Percentiles rank a stretch among this genome's conserved stretches.
Evolutionary conservation across 345 rosid species (phyloP).

Genomic region (Populus simonii): DNA sequence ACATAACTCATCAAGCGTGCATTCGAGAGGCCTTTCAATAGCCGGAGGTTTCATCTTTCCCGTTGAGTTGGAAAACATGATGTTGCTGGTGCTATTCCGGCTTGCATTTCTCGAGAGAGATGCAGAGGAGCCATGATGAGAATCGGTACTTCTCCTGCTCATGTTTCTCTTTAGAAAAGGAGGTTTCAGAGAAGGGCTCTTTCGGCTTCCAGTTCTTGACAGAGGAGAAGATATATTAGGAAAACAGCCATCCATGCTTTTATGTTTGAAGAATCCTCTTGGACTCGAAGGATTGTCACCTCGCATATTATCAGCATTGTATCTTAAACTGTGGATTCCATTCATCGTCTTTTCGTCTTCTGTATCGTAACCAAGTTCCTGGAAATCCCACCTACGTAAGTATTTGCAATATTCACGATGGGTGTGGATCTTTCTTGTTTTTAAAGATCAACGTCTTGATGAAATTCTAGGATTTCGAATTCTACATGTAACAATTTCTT

Average conservation of each 20-base stretch:
- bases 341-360: conserved; percentile 30
- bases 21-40: conserved; percentile 53
- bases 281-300: conserved; percentile 14
- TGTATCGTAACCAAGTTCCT: conserved; percentile 20
- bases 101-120: conserved; percentile 39
- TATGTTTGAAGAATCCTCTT: conserved; percentile 7
- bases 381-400: neutral
- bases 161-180: neutral
- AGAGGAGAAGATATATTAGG: conserved; percentile 12
- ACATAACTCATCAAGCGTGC: conserved; percentile 87
- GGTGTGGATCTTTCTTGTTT: neutral
- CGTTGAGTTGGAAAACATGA: conserved; percentile 69
- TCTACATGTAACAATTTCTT: neutral
- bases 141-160: conserved; percentile 14
- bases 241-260: conserved; percentile 26
- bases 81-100: conserved; percentile 40
- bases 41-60: conserved; percentile 61
- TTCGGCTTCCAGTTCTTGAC: conserved; percentile 17
- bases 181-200: conserved; percentile 10
- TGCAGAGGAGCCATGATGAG: conserved; percentile 13
- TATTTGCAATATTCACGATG: neutral
- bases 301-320: conserved; percentile 15
- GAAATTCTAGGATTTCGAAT: neutral
- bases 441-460: neutral
- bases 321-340: conserved; percentile 35